Base-by-base conservation (phyloP, 345 rosid genomes). In the Corchorus olitorius region DNA sequence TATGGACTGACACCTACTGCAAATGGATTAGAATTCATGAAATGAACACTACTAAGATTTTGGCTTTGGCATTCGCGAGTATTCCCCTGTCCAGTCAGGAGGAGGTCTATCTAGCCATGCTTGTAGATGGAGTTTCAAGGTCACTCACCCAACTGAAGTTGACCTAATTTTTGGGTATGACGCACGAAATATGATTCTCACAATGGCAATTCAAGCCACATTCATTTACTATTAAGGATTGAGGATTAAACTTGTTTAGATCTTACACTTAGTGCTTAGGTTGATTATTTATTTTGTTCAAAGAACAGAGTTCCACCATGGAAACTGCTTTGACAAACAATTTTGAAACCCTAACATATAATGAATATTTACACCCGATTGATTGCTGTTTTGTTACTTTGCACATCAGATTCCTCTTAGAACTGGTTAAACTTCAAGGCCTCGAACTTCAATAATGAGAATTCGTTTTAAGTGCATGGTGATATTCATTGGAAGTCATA, bases 1-100 rank as follows among this genome's bases (percentile, higher is more conserved):
- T 73, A 84, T 74, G 93, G 88, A 43, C 83, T 96, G 83, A 91
- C 86, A 49, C 98, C 98, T 48, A 81, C 80, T 15, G 93, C 97
- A 3, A 74, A 80, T 2, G 91, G 93, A 75, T 76, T 92, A 52
- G 95, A 96, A 83, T 91, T 94, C 81, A 82, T 96, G 7, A 85
- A 83, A 71, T 87, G 81, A 88, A 48, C 65, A 62, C 65, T 53
- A 45, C 55, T 5, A 22, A 45, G 70, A 65, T 35, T 8, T 54
- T 49, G 20, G 11, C 46, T 74, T 14, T 8, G 5, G 9, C 8
- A 22, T 3, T 14, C 12, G 3, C 20, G 1, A 34, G 39, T 13
- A 49, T 48, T 27, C 22, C 16, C 16, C 16, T 41, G 0, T 16
- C 15, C 1, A 16, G 14, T 70, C 33, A 9, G 34, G 46, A 17